A percentile compares a stretch with the other conserved stretches of the same genome.
Conservation (phyloP, 2,329 filamentous ascomycete species). For the Penicillium sp. region DNA sequence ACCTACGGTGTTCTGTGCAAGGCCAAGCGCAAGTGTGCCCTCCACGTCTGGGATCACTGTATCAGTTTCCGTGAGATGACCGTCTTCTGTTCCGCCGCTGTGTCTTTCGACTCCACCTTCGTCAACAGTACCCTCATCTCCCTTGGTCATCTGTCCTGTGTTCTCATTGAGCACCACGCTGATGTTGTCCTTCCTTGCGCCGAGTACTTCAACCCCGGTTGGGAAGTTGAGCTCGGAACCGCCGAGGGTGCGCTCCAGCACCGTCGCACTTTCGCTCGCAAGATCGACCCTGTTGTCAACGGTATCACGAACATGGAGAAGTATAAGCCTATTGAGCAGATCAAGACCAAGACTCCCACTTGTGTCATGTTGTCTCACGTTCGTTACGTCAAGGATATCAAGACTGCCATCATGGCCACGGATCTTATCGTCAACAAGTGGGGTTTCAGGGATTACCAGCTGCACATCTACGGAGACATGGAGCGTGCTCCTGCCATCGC, state of each 20-base stretch:
- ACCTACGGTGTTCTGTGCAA: constrained; percentile 5
- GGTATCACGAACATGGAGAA: constrained; percentile 6
- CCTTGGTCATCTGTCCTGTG: constrained; percentile 2
- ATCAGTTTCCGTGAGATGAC: constrained; percentile 6
- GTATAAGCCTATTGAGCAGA: constrained; percentile 6
- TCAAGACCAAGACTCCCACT: constrained; percentile 3
- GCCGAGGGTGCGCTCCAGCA: constrained; percentile 5
- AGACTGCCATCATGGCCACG: constrained; percentile 5
- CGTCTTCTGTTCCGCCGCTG: constrained; percentile 1
- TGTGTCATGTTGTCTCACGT: constrained; percentile 6
- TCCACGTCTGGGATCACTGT: constrained; percentile 6
- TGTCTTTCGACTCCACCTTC: constrained; percentile 4
- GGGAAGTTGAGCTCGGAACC: constrained; percentile 2
- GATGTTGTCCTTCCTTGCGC: constrained; percentile 3
- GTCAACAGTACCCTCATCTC: constrained; percentile 2
- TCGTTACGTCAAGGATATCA: constrained; percentile 6
- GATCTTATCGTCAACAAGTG: constrained; percentile 6
- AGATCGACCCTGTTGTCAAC: constrained; percentile 5
- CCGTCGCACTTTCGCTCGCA: constrained; percentile 6
- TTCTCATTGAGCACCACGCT: constrained; percentile 2
- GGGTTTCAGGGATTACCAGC: background rate
- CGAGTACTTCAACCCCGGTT: constrained; percentile 4
- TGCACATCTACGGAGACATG: constrained; percentile 6
- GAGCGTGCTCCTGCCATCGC: constrained; percentile 3
- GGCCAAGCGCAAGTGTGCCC: constrained; percentile 6